These are phyloP conservation scores for Sungouiozyma ichnusensis DNA, from an alignment of 805 yeast species.

Conservation along the genomic window DNA sequence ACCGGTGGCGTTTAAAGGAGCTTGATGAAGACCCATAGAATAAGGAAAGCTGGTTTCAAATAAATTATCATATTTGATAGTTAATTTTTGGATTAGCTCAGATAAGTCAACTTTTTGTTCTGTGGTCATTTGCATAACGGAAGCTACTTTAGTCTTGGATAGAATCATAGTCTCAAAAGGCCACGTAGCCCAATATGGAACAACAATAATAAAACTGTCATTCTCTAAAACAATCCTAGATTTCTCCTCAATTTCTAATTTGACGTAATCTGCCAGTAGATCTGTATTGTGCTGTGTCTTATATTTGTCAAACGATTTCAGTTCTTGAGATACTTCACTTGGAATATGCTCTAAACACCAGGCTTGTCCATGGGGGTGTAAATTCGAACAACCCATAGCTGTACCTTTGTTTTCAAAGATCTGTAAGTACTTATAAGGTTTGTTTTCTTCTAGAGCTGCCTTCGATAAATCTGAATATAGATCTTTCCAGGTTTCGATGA, in stretches of 20 bases:
- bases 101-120: constrained; percentile 48
- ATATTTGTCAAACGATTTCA: constrained; percentile 42
- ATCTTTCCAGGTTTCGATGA: constrained; percentile 52
- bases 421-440: constrained; percentile 50
- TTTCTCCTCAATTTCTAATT: constrained; percentile 40
- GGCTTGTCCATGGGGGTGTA: constrained; percentile 78
- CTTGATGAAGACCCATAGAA: constrained; percentile 76
- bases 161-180: constrained; percentile 65
- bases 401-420: constrained; percentile 70
- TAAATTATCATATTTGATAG: constrained; percentile 60
- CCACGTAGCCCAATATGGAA: constrained; percentile 79
- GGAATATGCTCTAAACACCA: constrained; percentile 64
- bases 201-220: constrained; percentile 55
- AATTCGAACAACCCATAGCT: constrained; percentile 75
- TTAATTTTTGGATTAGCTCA: constrained; percentile 38
- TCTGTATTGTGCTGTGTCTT: constrained; percentile 34
- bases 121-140: constrained; percentile 37
- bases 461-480: constrained; percentile 37
- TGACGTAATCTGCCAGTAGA: constrained; percentile 53
- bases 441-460: constrained; percentile 29
- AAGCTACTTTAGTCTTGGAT: constrained; percentile 43
- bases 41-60: constrained; percentile 65
- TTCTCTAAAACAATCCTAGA: constrained; percentile 48
- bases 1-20: constrained; percentile 42
- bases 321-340: constrained; percentile 53